Evolutionary conservation across 805 yeast species (phyloP), one percentile per base, ranked within the genome.

Genomic region (Yueomyces sp.): DNA sequence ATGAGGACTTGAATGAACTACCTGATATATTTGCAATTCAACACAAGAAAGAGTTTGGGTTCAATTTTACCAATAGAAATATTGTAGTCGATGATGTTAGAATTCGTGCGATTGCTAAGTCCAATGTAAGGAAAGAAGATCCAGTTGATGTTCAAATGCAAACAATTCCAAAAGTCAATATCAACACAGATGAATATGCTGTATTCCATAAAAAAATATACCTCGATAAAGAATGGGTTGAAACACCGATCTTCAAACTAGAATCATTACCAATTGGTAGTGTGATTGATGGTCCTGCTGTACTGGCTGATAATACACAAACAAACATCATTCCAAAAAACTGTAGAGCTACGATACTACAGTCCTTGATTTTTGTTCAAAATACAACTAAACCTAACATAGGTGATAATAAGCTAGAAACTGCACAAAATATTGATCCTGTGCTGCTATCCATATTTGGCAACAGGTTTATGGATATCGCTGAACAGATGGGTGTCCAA

Each of bases 381-480:
- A 48, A 61, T 9, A 49, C 41, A 41, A 43, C 55, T 19, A 46
- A 45, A 4, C 43, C 49, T 36, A 45, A 44, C 5, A 40, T 40
- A 3, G 31, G 42, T 1, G 45, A 50, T 26, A 55, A 55, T 31
- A 46, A 9, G 12, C 8, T 34, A 9, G 5, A 61, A 5, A 58
- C 66, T 2, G 46, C 51, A 4, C 49, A 57, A 26, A 53, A 52
- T 28, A 63, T 80, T 36, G 88, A 85, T 51, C 92, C 92, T 1
- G 74, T 85, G 33, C 65, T 78, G 49, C 60, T 85, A 37, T 81
- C 94, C 0, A 80, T 85, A 28, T 85, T 85, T 62, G 81, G 85
- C 33, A 87, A 84, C 59, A 67, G 94, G 47, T 85, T 85, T 59
- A 84, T 85, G 90, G 86, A 85, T 49, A 84, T 85, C 59, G 95